Evolutionary conservation across 2,329 filamentous ascomycete genomes (phyloP).

Genomic region (Neonectria neomacrospora): DNA sequence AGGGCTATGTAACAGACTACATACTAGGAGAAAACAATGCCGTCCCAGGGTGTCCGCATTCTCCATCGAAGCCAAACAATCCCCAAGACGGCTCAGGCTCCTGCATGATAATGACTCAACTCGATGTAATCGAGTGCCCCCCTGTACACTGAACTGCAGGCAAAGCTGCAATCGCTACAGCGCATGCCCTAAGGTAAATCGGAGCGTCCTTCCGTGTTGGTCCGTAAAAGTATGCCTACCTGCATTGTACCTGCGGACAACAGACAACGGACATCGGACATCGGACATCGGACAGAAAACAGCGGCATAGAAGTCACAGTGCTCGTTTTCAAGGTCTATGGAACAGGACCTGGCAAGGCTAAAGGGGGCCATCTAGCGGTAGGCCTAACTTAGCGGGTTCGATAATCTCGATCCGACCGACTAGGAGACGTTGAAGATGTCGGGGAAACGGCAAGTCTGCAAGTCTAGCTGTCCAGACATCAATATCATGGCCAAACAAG

Average conservation of each 20-base stretch:
- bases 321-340: not conserved
- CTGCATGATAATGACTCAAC: slow-evolving; percentile 15
- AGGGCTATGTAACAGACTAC: not conserved
- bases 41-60: not conserved
- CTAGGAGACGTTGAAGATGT: slow-evolving; percentile 7
- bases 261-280: too few species aligned
- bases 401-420: not conserved
- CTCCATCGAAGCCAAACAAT: slow-evolving; percentile 1
- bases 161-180: slow-evolving; percentile 1
- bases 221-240: too few species aligned
- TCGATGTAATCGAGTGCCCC: slow-evolving; percentile 11
- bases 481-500: slow-evolving; percentile 28
- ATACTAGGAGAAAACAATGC: not conserved
- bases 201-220: not conserved
- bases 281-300: too few species aligned
- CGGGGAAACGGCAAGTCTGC: slow-evolving; percentile 7
- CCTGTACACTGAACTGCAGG: slow-evolving; percentile 12
- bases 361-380: not conserved
- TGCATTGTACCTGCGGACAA: not conserved
- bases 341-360: not conserved
- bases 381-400: too few species aligned
- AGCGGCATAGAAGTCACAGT: too few species aligned
- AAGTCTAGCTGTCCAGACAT: slow-evolving; percentile 5
- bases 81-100: slow-evolving; percentile 1
- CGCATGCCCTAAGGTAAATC: slow-evolving; percentile 1